These are phyloP conservation scores for Trypanosoma boissoni DNA, from an alignment of 208 protist species.

Conservation along the genomic window DNA sequence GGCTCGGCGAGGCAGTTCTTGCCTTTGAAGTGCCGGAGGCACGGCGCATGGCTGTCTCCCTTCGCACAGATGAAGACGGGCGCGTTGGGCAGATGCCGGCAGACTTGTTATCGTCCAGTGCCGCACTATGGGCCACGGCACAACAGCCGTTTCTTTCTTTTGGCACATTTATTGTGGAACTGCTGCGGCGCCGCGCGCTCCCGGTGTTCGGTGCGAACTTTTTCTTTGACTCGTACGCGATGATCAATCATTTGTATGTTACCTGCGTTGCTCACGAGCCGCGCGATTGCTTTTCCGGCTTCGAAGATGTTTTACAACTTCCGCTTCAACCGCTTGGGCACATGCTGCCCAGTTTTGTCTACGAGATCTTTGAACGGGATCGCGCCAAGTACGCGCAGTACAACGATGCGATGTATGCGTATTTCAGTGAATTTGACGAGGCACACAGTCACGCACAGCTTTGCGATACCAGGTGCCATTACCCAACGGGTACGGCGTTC, in stretches of 20 bases:
- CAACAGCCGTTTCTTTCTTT: constrained; percentile 40
- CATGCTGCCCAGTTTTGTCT: constrained; percentile 96
- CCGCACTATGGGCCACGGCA: constrained; percentile 53
- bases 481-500: constrained; percentile 40
- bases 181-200: constrained; percentile 59
- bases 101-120: constrained; percentile 38
- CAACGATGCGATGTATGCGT: constrained; percentile 77
- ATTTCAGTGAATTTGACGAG: constrained; percentile 50
- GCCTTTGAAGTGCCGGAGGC: constrained; percentile 57
- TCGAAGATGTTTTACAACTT: constrained; percentile 90
- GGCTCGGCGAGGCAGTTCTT: constrained; percentile 78
- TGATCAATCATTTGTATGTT: constrained; percentile 67
- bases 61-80: constrained; percentile 4
- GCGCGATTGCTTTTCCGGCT: constrained; percentile 67
- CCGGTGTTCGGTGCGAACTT: constrained; percentile 47
- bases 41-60: constrained; percentile 25
- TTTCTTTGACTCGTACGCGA: constrained; percentile 62
- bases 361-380: constrained; percentile 99
- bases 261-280: constrained; percentile 35
- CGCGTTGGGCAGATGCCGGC: constrained; percentile 18
- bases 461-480: constrained; percentile 14
- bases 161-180: constrained; percentile 64
- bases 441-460: constrained; percentile 31
- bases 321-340: constrained; percentile 97
- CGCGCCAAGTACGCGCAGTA: constrained; percentile 96